Percentiles rank a stretch among this genome's conserved stretches.
phyloP scores from a whole-genome alignment of 495 filamentous ascomycete genomes.

The Hypomontagnella submonticulosa region DNA sequence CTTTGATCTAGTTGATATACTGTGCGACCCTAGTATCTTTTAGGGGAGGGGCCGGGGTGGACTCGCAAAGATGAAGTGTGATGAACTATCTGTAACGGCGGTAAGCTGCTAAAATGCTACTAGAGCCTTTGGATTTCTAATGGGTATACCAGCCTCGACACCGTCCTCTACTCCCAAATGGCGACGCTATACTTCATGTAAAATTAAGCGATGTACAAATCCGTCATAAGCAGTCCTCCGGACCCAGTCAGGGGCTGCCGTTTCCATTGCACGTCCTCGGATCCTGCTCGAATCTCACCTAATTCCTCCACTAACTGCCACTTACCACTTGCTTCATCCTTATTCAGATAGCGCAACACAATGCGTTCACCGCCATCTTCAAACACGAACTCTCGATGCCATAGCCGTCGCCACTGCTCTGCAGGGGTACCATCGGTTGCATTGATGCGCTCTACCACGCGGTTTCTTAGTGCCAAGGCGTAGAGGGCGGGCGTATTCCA shows the following conservation, averaged over 20 bases:
- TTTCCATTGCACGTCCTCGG: constrained; percentile 17
- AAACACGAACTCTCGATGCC: constrained; percentile 28
- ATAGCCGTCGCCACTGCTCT: constrained; percentile 25
- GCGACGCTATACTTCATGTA: no score
- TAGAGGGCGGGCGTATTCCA: constrained; percentile 21
- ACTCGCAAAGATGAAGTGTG: no score
- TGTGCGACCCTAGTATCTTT: no score
- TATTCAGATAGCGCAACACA: constrained; percentile 20
- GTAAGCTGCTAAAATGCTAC: no score
- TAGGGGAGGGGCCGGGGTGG: no score
- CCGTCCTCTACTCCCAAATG: no score
- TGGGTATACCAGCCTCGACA: no score
- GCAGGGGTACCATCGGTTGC: constrained; percentile 13
- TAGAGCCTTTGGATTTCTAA: no score
- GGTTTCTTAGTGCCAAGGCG: constrained; percentile 17
- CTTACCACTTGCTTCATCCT: constrained; percentile 15
- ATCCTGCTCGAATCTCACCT: constrained; percentile 13
- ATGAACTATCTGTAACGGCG: no score
- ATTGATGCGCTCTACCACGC: constrained; percentile 6
- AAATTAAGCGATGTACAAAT: constrained; percentile 1
- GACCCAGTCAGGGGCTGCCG: constrained; percentile 24
- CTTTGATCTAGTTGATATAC: no score
- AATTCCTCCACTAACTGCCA: constrained; percentile 28
- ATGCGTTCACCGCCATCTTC: constrained; percentile 26
- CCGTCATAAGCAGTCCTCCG: constrained; percentile 14